A percentile compares a stretch with the other conserved stretches of the same genome.
These are phyloP conservation scores for Chytriomyces confervae DNA, from an alignment of 192 early-diverging fungal species.

Conservation along the genomic window DNA sequence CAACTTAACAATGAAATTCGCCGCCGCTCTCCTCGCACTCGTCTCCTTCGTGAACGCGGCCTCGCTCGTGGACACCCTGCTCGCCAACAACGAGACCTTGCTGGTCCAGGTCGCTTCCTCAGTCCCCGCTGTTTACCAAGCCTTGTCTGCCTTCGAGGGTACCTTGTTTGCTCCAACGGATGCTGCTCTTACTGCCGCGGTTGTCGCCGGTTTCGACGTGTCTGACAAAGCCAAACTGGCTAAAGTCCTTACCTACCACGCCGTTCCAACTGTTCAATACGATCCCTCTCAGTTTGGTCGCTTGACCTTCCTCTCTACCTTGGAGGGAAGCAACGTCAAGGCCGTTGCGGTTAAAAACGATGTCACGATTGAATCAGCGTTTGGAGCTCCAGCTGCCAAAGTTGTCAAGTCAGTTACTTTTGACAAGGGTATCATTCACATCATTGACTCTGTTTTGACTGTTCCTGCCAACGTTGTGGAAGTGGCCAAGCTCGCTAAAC, in stretches of 20 bases:
- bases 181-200: slow-evolving; percentile 24
- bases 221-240: slow-evolving; percentile 2
- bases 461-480: slow-evolving; percentile 43
- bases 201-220: slow-evolving; percentile 18
- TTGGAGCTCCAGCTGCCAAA: slow-evolving; percentile 30
- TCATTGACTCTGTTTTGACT: slow-evolving; percentile 50
- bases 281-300: background rate
- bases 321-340: slow-evolving; percentile 25
- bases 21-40: background rate
- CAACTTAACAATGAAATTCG: background rate
- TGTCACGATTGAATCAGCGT: slow-evolving; percentile 15
- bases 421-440: slow-evolving; percentile 53
- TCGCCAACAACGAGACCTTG: background rate
- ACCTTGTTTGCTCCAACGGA: slow-evolving; percentile 39
- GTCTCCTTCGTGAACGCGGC: background rate
- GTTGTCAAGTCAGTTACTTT: slow-evolving; percentile 44
- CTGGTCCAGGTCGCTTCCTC: slow-evolving; percentile 17
- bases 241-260: slow-evolving; percentile 31
- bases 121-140: slow-evolving; percentile 6
- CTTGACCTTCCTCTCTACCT: slow-evolving; percentile 15
- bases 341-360: background rate
- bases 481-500: slow-evolving; percentile 24
- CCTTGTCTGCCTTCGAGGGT: slow-evolving; percentile 12
- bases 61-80: slow-evolving; percentile 18
- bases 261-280: slow-evolving; percentile 14